These are phyloP conservation scores for Teratosphaeria gauchensis DNA, from an alignment of 2,329 filamentous ascomycete genomes.

Conservation along the genomic window DNA sequence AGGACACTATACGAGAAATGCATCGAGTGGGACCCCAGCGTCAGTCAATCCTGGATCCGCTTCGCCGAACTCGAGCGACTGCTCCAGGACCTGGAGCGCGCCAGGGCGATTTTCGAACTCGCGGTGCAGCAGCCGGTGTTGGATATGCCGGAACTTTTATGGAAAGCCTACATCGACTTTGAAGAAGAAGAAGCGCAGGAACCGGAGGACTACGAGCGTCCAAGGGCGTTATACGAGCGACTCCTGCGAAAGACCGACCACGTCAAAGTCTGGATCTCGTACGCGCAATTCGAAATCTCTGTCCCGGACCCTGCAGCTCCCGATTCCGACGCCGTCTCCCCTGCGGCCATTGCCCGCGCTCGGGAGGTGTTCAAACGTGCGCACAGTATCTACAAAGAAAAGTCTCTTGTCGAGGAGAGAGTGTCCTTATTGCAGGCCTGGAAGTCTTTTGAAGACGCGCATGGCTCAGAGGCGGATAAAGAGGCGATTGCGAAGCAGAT, in stretches of 20 bases:
- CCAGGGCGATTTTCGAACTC: conserved; percentile 84
- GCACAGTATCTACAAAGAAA: conserved; percentile 77
- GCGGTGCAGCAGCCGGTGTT: conserved; percentile 72
- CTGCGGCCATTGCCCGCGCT: conserved; percentile 69
- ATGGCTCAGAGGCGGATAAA: conserved; percentile 65
- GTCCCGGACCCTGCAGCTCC: conserved; percentile 61
- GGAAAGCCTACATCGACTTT: conserved; percentile 98
- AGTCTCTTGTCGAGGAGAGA: conserved; percentile 87
- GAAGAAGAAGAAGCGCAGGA: conserved; percentile 67
- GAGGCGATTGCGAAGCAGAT: conserved; percentile 84
- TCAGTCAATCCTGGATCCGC: conserved; percentile 90
- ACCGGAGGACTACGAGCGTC: conserved; percentile 68
- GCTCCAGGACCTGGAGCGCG: conserved; percentile 79
- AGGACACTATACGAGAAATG: conserved; percentile 89
- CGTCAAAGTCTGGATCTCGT: conserved; percentile 98
- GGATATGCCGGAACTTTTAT: conserved; percentile 95
- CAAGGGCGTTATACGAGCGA: conserved; percentile 76
- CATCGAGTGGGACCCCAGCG: conserved; percentile 81
- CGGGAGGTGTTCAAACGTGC: conserved; percentile 77
- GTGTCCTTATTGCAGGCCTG: conserved; percentile 84
- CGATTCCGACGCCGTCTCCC: conserved; percentile 47
- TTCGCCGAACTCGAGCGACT: conserved; percentile 90
- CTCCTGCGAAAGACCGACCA: conserved; percentile 92
- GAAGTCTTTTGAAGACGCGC: conserved; percentile 81
- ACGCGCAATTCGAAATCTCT: conserved; percentile 96